Base-by-base conservation (phyloP, 306 rosid species). In the Arachis hypogaea region DNA sequence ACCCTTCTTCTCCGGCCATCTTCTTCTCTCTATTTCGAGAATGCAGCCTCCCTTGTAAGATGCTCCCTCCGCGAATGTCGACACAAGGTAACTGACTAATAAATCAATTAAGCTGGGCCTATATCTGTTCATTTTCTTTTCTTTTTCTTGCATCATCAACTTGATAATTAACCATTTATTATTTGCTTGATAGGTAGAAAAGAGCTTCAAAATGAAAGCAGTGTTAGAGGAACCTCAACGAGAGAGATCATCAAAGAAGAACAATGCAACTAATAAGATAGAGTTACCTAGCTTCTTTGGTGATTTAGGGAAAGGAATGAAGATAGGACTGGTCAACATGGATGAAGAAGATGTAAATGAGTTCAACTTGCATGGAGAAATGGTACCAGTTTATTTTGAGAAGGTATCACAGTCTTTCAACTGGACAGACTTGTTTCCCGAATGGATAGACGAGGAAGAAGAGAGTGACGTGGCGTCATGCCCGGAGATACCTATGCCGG, bases 391-490 rank as follows among this genome's bases (percentile, higher is more conserved):
- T 55, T 16, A 12, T n/a, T 89, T 89, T 28, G 85, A 88, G 59
- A 81, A 43, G 65, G 93, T 85, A 8, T 86, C 97, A 0, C 71
- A 82, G 52, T 55, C 61, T 41, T 85, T 92, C 71, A 85, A 92
- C 45, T 92, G 97, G 97, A 84, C 90, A 0, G 87, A 92, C 40
- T 70, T 92, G 71, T 92, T 87, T 69, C 97, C 96, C 0, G 97
- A 92, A 75, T 92, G 96, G 93, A 82, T 92, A 61, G 97, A 92
- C 38, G 96, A 92, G 76, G 97, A 92, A 62, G 97, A 92, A 81
- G 93, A 89, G 59, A 81, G 70, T 8, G 92, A 86, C 0, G 96
- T 88, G 5, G 84, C 93, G 6, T 30, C 86, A 0, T 92, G 97
- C 47, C 97, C 97, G 1, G 93, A 86, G 81, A 72, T 92, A 63